Base-by-base conservation (phyloP, 257 asterid species). In the Capsicum chinense region DNA sequence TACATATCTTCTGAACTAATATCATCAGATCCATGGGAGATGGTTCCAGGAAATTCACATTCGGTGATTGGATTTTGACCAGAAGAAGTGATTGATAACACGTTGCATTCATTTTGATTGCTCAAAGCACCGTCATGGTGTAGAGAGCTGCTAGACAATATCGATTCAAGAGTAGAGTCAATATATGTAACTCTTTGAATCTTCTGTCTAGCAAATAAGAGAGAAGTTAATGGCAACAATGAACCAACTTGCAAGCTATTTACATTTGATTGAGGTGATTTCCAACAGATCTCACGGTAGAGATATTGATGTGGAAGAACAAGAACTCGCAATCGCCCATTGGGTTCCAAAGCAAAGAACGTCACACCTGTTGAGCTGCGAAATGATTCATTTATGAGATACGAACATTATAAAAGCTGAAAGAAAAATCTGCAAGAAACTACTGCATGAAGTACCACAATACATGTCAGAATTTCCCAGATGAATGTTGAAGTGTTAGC, bases 201-300 rank as follows among this genome's bases (percentile, higher is more conserved):
- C 79, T 68, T 79, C 64, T 64, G 86, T 26, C 56, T 68, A 83
- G 68, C 70, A 59, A 19, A 26, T 47, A 42, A 79, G 52, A 83
- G 74, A 15, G 79, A 64, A 70, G 76, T 71, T 44, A 83, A 57
- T 33, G 86, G 83, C 59, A 79, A 83, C 82, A 44, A 16, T 52
- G 84, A 70, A 47, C 67, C 83, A 60, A 67, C 57, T 79, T 83
- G 84, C 81, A 86, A 69, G 58, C 73, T 74, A 59, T 86, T 71
- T 76, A 60, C 84, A 80, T 81, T 56, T 52, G 69, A 58, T 74
- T 70, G 85, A 79, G 83, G 56, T 69, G 83, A 62, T 42, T 39
- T 62, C 58, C 42, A 69, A 62, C 58, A 69, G 63, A 59, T 80
- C 69, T 14, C 48, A 58, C 37, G 68, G 64, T 71, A 66, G 68